Evolutionary conservation across 768 basidiomycete species (phyloP), one percentile per base, ranked within the genome.

Genomic region (Agaricus blazei): DNA sequence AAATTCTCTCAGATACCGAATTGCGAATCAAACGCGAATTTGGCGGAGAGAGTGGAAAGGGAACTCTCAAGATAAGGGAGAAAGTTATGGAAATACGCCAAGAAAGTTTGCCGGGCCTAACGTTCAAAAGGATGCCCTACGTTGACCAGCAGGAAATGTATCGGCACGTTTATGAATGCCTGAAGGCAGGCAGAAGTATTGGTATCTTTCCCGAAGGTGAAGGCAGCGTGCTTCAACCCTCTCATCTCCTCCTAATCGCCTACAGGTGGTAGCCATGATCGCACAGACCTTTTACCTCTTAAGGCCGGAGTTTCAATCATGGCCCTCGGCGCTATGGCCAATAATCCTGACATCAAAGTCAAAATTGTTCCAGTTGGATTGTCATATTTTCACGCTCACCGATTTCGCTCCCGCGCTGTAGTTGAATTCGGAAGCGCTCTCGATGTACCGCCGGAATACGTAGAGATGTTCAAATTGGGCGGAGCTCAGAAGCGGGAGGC

Each of bases 181-280:
- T 98, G 54, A 90, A 83, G 54, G 82, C 88, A 54, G 92, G 92
- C 8, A 93, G 93, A 12, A 85, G 87, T 60, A 95, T 99, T 58
- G 95, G 97, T 45, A 98, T 99, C 60, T 98, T 98, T 66, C 97
- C 97, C 38, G 97, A 98, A 86, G 96, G 95, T 92, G 61, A 44
- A 15, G 4, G 4, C 7, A 7, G 15, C 24, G 26, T 29, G 27
- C 51, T 53, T 36, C 40, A 29, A 24, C 24, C 37, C 24, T 40
- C 40, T 38, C 24, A 23, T 58, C 23, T 40, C 28, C 59, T 44
- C 31, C 19, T 36, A 2, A 41, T 12, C 40, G 19, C 48, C 37
- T n/a, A 49, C 58, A 98, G 95, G 97, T 62, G 97, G 97, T 54
- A 98, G 95, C 56, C 97, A 99, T 69, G 97, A 99, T 71, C 87